These are phyloP conservation scores for Boehmeria nivea DNA, from an alignment of 306 rosid species.

Conservation along the genomic window DNA sequence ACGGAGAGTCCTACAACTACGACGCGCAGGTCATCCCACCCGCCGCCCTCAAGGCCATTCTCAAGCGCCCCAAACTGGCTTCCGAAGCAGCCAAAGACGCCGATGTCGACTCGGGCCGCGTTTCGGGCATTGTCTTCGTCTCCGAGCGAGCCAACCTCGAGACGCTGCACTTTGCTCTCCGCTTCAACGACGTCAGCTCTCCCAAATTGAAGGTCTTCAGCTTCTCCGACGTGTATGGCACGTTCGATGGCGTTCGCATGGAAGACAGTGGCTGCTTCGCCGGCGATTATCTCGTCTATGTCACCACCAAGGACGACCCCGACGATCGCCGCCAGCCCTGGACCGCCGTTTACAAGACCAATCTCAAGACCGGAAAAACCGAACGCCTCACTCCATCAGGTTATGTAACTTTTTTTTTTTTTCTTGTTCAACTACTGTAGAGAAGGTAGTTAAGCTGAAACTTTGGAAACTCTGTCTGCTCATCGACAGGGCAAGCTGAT, in stretches of 20 bases:
- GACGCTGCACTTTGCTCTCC: background rate
- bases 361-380: background rate
- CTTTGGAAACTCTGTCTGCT: background rate
- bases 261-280: slow-evolving; percentile 2
- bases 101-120: background rate
- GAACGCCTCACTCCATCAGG: background rate
- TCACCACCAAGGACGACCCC: background rate
- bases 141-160: background rate
- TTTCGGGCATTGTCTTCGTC: background rate
- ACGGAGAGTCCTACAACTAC: background rate
- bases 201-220: background rate
- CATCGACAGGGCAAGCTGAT: background rate
- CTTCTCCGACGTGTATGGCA: background rate
- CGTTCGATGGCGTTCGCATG: background rate
- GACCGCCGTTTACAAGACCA: slow-evolving; percentile 1
- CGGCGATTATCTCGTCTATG: background rate
- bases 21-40: background rate
- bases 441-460: background rate
- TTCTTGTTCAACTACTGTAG: background rate
- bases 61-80: background rate
- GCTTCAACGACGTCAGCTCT: background rate
- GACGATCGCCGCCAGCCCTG: background rate
- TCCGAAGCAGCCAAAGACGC: background rate
- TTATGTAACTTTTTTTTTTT: background rate
- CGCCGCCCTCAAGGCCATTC: background rate